Conservation (phyloP, 106 monocot genomes). For the Platanthera zijinensis region DNA sequence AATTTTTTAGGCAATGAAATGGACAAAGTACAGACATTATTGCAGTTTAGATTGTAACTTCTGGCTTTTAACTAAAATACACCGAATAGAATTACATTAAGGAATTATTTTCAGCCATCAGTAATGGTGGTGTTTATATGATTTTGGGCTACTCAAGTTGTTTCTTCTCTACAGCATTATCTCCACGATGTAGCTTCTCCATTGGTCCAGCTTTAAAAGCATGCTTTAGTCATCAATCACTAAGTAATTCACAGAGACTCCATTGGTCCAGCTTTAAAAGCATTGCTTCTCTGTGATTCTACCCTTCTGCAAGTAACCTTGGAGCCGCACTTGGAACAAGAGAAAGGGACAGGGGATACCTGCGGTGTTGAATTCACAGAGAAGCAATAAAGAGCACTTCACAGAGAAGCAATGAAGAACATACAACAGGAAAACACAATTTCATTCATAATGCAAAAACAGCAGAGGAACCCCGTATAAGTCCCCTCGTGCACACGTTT, state of each 20-base stretch:
- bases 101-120: not conserved
- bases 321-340: too few relatives aligned
- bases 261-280: too few relatives aligned
- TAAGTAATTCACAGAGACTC: not conserved
- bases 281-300: too few relatives aligned
- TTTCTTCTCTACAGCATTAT: not conserved
- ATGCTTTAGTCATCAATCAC: not conserved
- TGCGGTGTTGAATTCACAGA: too few relatives aligned
- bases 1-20: not conserved
- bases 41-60: not conserved
- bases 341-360: too few relatives aligned
- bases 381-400: too few relatives aligned
- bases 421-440: too few relatives aligned
- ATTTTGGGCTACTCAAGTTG: not conserved
- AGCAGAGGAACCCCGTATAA: too few relatives aligned
- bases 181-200: not conserved
- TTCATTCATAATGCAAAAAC: too few relatives aligned
- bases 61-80: not conserved
- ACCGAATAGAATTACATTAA: not conserved
- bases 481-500: too few relatives aligned
- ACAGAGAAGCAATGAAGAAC: too few relatives aligned
- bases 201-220: not conserved
- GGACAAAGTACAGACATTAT: not conserved
- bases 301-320: too few relatives aligned
- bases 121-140: not conserved